Evolutionary conservation across 495 filamentous ascomycete genomes (phyloP), one percentile per base, ranked within the genome.

Genomic region (Aspergillus taichungensis): DNA sequence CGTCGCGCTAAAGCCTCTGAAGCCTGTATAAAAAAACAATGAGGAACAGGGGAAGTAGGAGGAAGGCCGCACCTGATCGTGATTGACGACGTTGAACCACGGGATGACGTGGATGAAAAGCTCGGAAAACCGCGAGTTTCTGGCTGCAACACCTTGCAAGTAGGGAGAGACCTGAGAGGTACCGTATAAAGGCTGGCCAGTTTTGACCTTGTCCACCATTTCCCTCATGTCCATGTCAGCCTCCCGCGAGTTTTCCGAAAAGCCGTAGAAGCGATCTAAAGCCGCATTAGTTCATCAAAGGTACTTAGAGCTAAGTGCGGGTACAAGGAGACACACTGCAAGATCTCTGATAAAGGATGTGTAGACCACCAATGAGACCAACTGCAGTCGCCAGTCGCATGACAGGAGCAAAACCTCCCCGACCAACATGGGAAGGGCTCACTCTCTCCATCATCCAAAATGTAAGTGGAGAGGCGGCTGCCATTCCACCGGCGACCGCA

Each of bases 61-160:
- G 18, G 11, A 39, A 32, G 48, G 9, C 39, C 39, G 55, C 60
- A 83, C 81, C 66, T 84, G 88, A 54, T 80, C 83, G 69, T 98
- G 92, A 64, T 98, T 96, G 49, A 95, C 91, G 64, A 96, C 78
- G 72, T 98, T 98, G 73, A 94, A 86, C 92, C 88, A 95, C 13
- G 92, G 92, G 29, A 98, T 57, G 34, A 92, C 77, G 56, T 87
- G 83, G 37, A 85, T 67, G 57, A 87, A 94, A 12, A 92, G 71
- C 28, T 83, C 80, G 28, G 86, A 79, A 72, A 95, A 96, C 60
- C 92, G 75, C 30, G 89, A 95, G 68, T 97, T 95, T 48, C 92
- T 75, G 29, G 86, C 78, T 37, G 94, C 91, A 14, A 95, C 85
- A 40, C 92, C 94, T 69, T 98, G 92, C 72, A 95, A 81, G 63